phyloP scores from a whole-genome alignment of 257 asterid genomes.

The Fraxinus anomala region DNA sequence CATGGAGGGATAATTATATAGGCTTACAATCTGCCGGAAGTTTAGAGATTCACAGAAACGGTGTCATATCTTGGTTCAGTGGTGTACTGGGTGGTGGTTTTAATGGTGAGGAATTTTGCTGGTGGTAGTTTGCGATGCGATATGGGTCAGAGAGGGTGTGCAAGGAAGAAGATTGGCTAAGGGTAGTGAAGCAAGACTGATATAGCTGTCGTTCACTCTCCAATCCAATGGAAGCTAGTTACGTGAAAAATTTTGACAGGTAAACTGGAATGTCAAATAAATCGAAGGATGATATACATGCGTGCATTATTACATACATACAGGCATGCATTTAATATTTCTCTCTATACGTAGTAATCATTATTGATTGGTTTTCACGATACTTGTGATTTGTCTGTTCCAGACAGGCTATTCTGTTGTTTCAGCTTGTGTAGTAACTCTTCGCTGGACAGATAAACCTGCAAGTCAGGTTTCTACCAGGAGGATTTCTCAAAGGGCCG shows the following conservation, averaged over 20 bases:
- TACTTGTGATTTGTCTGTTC: constrained; percentile 27
- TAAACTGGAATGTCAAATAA: background rate
- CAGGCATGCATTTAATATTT: background rate
- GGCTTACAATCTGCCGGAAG: background rate
- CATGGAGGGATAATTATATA: background rate
- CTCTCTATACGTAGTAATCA: background rate
- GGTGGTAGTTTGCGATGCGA: background rate
- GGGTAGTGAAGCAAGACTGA: background rate
- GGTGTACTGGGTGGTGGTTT: background rate
- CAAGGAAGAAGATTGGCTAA: background rate
- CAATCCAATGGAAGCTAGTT: background rate
- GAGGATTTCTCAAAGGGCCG: constrained; percentile 56
- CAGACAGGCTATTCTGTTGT: constrained; percentile 99
- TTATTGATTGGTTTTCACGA: background rate
- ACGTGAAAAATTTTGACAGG: background rate
- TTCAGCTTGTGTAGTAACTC: constrained; percentile 85
- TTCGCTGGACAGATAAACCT: constrained; percentile 72
- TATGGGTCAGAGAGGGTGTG: background rate
- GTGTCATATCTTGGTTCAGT: background rate
- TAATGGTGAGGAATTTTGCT: background rate
- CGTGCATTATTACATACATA: background rate
- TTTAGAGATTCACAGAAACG: background rate
- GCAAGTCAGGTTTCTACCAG: constrained; percentile 38
- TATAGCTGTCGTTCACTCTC: background rate
- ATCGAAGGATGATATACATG: background rate